phyloP scores from a whole-genome alignment of 352 stramenopile genomes.

The Saprolegnia diclina region DNA sequence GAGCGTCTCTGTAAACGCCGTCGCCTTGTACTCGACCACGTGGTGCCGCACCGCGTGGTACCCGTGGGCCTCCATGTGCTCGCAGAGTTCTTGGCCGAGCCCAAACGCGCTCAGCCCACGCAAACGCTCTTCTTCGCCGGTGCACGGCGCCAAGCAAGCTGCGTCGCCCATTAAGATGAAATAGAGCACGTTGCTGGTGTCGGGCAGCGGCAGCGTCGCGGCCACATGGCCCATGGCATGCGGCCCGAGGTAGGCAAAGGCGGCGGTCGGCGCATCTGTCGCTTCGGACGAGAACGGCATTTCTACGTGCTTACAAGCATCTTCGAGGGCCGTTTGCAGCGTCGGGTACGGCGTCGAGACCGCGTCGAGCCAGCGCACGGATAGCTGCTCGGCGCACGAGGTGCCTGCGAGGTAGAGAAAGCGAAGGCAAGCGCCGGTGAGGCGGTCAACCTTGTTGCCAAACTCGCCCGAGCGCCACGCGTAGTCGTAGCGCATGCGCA shows the following conservation, averaged over 20 bases:
- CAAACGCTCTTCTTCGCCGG: conserved; percentile 47
- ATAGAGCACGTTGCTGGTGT: conserved; percentile 1
- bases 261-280: background rate
- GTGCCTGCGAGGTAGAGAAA: conserved; percentile 46
- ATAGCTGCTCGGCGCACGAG: background rate
- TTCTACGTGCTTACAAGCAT: background rate
- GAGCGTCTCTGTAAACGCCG: conserved; percentile 8
- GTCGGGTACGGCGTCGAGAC: background rate
- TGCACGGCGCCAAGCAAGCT: conserved; percentile 48
- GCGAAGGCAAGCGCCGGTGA: conserved; percentile 56
- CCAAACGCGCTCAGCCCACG: conserved; percentile 72
- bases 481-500: conserved; percentile 85
- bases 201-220: background rate
- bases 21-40: conserved; percentile 62
- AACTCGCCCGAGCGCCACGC: conserved; percentile 73
- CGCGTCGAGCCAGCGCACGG: conserved; percentile 7
- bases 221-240: conserved; percentile 39
- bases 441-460: conserved; percentile 35
- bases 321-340: background rate
- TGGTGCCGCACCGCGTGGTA: conserved; percentile 61
- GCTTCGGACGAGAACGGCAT: background rate
- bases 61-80: conserved; percentile 36
- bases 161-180: conserved; percentile 66
- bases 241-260: conserved; percentile 29
- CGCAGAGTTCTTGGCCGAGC: conserved; percentile 64